phyloP scores from a whole-genome alignment of 257 asterid genomes.

The Eucommia ulmoides region DNA sequence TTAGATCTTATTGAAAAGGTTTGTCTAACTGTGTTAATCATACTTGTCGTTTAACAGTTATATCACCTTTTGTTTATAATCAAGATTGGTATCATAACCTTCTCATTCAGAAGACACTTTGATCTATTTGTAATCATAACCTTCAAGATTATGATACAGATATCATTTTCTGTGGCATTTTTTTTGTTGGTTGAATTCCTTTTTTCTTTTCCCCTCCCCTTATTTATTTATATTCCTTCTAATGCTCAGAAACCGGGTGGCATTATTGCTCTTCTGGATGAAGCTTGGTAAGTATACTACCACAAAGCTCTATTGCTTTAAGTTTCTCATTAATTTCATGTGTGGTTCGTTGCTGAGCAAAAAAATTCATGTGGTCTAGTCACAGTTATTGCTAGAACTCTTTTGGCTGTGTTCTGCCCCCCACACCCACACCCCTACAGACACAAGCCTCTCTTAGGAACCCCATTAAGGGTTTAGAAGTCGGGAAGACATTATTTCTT shows the following conservation, averaged over 20 bases:
- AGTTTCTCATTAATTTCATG: background rate
- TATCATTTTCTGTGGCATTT: background rate
- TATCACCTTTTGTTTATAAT: too few relatives aligned
- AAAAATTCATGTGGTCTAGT: too few relatives aligned
- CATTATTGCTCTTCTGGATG: conserved; percentile 94
- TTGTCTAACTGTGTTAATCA: too few relatives aligned
- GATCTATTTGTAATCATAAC: background rate
- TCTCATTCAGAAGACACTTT: background rate
- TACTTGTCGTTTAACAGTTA: too few relatives aligned
- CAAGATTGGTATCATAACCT: too few relatives aligned
- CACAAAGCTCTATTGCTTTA: background rate
- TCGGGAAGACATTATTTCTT: background rate
- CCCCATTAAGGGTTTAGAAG: too few relatives aligned
- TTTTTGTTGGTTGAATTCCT: background rate
- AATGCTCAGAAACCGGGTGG: conserved; percentile 91
- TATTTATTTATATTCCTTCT: conserved; percentile 1
- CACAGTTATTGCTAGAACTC: too few relatives aligned
- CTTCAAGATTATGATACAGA: background rate
- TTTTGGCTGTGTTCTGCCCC: too few relatives aligned
- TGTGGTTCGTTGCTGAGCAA: too few relatives aligned
- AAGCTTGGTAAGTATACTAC: conserved; percentile 69
- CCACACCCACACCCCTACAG: too few relatives aligned
- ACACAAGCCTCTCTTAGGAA: too few relatives aligned
- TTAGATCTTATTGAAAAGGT: conserved; percentile 1
- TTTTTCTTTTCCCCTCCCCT: background rate